Percentiles rank a stretch among this genome's conserved stretches.
These are phyloP conservation scores for Aspergillus persii DNA, from an alignment of 2,329 filamentous ascomycete genomes.

Conservation along the genomic window DNA sequence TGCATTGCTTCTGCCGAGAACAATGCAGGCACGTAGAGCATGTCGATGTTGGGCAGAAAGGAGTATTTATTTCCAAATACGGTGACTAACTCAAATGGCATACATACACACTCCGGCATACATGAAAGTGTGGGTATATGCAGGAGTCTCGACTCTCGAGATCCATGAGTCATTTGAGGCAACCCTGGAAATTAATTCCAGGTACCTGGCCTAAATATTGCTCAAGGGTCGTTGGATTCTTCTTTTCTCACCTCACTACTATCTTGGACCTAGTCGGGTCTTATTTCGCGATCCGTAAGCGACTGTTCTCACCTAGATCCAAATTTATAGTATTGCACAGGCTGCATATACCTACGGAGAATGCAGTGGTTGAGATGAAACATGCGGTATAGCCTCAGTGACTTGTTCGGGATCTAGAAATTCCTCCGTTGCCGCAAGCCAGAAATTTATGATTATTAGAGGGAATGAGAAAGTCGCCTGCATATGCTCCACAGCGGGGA, in stretches of 20 bases:
- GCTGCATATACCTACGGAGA: too few species aligned
- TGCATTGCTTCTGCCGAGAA: neutral
- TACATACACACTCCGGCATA: neutral
- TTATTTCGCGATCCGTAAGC: neutral
- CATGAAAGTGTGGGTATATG: neutral
- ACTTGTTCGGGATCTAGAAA: neutral
- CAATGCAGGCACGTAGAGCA: neutral
- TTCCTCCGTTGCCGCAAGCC: neutral
- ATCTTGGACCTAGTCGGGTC: neutral
- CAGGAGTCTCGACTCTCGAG: neutral
- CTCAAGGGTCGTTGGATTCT: neutral
- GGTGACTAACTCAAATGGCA: neutral
- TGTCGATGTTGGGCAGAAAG: neutral
- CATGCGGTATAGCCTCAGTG: neutral
- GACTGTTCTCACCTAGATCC: neutral
- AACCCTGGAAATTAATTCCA: too few species aligned
- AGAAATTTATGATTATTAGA: neutral
- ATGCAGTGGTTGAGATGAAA: neutral
- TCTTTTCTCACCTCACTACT: neutral
- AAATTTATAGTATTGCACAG: neutral
- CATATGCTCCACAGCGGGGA: constrained; percentile 6
- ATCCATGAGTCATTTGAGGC: neutral
- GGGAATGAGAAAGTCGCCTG: neutral
- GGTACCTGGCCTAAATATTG: neutral
- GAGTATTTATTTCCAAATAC: neutral